These are phyloP conservation scores for Penicillium freii DNA, from an alignment of 2,329 filamentous ascomycete species.

Conservation along the genomic window DNA sequence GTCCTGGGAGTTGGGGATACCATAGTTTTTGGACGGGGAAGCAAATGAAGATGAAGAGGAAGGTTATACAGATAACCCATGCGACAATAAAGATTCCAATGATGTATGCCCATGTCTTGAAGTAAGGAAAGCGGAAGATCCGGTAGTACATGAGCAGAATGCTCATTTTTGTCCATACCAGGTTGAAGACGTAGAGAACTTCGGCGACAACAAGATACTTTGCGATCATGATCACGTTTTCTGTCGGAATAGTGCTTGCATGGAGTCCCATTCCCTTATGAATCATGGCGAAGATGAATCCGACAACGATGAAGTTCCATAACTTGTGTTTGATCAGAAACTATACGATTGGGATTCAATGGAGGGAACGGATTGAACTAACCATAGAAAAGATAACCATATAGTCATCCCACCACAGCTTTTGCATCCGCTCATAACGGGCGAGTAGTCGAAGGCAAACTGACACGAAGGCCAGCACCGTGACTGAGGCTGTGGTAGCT, in stretches of 20 bases:
- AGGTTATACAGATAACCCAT: constrained; percentile 31
- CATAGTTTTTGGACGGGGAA: constrained; percentile 31
- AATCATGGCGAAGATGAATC: background rate
- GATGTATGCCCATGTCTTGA: constrained; percentile 30
- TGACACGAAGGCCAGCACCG: constrained; percentile 40
- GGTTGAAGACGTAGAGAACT: constrained; percentile 40
- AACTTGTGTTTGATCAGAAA: background rate
- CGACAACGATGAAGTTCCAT: background rate
- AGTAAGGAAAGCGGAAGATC: constrained; percentile 28
- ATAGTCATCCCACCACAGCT: constrained; percentile 54
- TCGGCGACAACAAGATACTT: constrained; percentile 42
- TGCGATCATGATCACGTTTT: constrained; percentile 17
- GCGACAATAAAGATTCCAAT: constrained; percentile 26
- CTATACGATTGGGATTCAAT: background rate
- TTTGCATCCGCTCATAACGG: constrained; percentile 45
- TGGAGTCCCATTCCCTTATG: background rate
- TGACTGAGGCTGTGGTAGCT: constrained; percentile 44
- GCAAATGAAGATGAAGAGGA: constrained; percentile 31
- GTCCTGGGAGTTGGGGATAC: constrained; percentile 27
- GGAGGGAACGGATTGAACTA: constrained; percentile 8
- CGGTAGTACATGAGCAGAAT: constrained; percentile 32
- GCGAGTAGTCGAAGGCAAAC: constrained; percentile 45
- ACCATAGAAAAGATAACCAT: constrained; percentile 53
- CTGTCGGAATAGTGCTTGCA: background rate
- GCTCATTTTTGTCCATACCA: constrained; percentile 30